Conservation (phyloP, 208 protist genomes). For the Kentomonas sorsogonicus region DNA sequence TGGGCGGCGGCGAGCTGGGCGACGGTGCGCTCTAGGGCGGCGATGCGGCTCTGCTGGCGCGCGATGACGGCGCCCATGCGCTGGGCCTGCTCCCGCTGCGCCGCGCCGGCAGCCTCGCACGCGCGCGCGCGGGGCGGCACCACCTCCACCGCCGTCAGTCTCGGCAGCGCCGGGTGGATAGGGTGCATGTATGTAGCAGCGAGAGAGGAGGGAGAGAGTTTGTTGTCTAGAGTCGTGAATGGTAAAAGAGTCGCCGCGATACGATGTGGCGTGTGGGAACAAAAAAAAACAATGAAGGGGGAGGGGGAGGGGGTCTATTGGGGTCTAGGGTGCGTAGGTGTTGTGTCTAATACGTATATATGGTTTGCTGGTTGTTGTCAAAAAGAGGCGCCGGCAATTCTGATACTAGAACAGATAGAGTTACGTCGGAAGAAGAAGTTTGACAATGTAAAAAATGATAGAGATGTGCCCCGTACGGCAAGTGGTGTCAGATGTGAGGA, state of each 20-base stretch:
- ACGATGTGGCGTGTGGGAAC: background rate
- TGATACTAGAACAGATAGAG: background rate
- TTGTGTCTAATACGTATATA: constrained; percentile 22
- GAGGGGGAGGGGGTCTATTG: background rate
- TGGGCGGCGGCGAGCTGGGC: background rate
- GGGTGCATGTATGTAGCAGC: too few species aligned
- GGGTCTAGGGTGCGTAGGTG: background rate
- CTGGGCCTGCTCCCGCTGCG: background rate
- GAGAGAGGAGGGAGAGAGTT: background rate
- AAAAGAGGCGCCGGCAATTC: background rate
- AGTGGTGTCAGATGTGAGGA: too few species aligned
- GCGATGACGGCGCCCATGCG: too few species aligned
- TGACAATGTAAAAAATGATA: too few species aligned
- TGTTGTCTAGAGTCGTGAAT: background rate
- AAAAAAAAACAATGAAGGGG: background rate
- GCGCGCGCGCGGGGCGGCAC: background rate
- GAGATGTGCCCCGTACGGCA: too few species aligned
- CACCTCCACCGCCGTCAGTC: background rate
- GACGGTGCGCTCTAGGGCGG: background rate
- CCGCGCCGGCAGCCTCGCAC: background rate
- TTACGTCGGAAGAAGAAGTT: too few species aligned
- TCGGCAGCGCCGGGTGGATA: background rate
- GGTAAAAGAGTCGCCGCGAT: too few species aligned
- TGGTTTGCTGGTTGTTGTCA: constrained; percentile 17
- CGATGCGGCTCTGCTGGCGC: background rate